phyloP scores from a whole-genome alignment of 192 early-diverging fungal genomes.

The Phlyctochytrium arcticum region DNA sequence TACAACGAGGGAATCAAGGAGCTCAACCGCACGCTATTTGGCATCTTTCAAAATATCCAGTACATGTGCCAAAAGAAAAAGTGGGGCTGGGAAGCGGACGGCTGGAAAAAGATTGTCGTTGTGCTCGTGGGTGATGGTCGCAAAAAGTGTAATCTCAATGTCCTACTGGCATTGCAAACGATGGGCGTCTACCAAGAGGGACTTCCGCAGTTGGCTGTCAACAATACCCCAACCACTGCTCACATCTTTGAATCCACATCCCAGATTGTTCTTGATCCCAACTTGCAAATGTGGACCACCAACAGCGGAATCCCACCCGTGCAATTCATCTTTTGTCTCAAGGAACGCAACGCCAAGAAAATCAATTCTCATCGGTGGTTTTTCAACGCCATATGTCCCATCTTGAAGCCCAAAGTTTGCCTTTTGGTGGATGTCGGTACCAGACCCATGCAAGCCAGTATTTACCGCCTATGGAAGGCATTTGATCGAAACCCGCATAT shows the following conservation, averaged over 20 bases:
- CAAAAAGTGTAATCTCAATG: conserved; percentile 56
- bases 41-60: conserved; percentile 50
- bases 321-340: conserved; percentile 73
- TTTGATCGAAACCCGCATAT: conserved; percentile 63
- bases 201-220: conserved; percentile 47
- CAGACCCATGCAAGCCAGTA: conserved; percentile 50
- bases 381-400: conserved; percentile 62
- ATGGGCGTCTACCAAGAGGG: conserved; percentile 45
- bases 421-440: conserved; percentile 63
- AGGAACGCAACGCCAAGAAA: conserved; percentile 83
- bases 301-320: conserved; percentile 58
- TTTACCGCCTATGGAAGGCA: conserved; percentile 69
- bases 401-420: conserved; percentile 55
- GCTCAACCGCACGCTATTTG: conserved; percentile 26
- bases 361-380: conserved; percentile 66
- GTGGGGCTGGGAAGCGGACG: conserved; percentile 57
- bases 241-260: conserved; percentile 73
- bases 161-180: conserved; percentile 62
- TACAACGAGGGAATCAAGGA: conserved; percentile 42
- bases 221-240: conserved; percentile 62
- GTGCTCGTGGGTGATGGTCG: conserved; percentile 76
- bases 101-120: conserved; percentile 74
- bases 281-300: conserved; percentile 59
- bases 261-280: conserved; percentile 65
- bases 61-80: conserved; percentile 36